These are phyloP conservation scores for Apiotrichum sp. DNA, from an alignment of 1,284 basidiomycete genomes.

Conservation along the genomic window DNA sequence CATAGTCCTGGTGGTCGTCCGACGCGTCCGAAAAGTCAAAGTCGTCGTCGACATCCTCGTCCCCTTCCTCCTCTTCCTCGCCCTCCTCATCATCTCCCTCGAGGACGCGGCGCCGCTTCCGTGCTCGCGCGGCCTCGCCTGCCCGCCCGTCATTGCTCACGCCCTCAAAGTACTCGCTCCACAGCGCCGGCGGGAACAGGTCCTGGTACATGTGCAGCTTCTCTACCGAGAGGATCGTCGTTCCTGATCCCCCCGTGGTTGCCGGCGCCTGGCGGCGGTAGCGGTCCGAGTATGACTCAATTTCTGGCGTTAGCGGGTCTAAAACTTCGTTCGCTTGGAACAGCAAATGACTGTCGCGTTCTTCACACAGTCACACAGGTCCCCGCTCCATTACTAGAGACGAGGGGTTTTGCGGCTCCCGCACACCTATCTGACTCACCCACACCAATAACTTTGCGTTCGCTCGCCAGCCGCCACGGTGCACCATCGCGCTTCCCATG, in stretches of 20 bases:
- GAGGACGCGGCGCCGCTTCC: conserved; percentile 6
- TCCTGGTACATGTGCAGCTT: conserved; percentile 28
- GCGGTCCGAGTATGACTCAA: conserved; percentile 44
- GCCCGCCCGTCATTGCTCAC: neutral
- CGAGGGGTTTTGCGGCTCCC: too few relatives aligned
- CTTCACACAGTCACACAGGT: too few relatives aligned
- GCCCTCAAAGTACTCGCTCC: conserved; percentile 43
- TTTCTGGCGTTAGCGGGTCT: conserved; percentile 27
- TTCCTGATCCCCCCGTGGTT: conserved; percentile 1
- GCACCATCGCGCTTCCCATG: conserved; percentile 10
- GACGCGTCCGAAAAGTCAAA: conserved; percentile 42
- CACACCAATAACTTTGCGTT: conserved; percentile 38
- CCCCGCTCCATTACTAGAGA: too few relatives aligned
- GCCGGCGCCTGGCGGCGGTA: conserved; percentile 11
- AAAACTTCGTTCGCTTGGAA: too few relatives aligned
- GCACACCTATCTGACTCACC: conserved; percentile 22
- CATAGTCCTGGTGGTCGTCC: conserved; percentile 47
- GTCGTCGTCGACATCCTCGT: conserved; percentile 27
- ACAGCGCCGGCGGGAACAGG: conserved; percentile 42
- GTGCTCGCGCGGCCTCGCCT: conserved; percentile 1
- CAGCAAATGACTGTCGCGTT: too few relatives aligned
- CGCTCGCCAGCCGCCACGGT: conserved; percentile 37
- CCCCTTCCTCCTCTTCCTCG: conserved; percentile 5
- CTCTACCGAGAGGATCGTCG: conserved; percentile 23
- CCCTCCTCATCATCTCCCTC: conserved; percentile 12